These are phyloP conservation scores for Patellifolia procumbens DNA, from an alignment of 179 eudicot species.

Conservation along the genomic window DNA sequence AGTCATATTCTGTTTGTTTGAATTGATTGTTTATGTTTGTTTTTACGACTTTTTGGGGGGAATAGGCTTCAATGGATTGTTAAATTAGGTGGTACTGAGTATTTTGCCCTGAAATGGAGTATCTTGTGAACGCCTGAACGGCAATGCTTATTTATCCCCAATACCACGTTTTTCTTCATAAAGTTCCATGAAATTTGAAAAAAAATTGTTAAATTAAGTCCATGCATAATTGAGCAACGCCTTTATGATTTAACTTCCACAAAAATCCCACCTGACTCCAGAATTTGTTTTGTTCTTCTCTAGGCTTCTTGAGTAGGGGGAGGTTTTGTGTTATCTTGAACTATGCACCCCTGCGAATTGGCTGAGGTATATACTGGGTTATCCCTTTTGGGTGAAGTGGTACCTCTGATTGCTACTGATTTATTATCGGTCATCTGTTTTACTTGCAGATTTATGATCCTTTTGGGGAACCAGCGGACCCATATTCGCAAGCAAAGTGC, in stretches of 20 bases:
- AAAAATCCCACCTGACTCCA: too few relatives aligned
- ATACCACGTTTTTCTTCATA: too few relatives aligned
- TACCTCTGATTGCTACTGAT: background rate
- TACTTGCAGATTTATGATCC: conserved; percentile 54
- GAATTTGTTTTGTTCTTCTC: too few relatives aligned
- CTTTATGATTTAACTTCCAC: background rate
- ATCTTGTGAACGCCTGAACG: too few relatives aligned
- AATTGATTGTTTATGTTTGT: background rate
- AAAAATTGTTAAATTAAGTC: too few relatives aligned
- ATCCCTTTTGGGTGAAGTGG: conserved; percentile 4
- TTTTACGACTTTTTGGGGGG: background rate
- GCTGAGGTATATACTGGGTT: background rate
- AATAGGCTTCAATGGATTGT: background rate
- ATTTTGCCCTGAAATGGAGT: too few relatives aligned
- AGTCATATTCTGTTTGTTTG: too few relatives aligned
- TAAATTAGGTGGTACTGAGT: background rate
- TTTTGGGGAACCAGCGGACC: conserved; percentile 59
- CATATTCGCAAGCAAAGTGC: conserved; percentile 56
- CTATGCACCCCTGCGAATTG: background rate
- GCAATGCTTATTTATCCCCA: too few relatives aligned
- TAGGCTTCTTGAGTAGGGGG: too few relatives aligned
- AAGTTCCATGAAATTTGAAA: too few relatives aligned
- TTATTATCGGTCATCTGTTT: background rate
- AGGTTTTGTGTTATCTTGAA: background rate
- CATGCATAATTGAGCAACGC: background rate